Base-by-base conservation (phyloP, 208 protist species). In the Strigomonas oncopelti region DNA sequence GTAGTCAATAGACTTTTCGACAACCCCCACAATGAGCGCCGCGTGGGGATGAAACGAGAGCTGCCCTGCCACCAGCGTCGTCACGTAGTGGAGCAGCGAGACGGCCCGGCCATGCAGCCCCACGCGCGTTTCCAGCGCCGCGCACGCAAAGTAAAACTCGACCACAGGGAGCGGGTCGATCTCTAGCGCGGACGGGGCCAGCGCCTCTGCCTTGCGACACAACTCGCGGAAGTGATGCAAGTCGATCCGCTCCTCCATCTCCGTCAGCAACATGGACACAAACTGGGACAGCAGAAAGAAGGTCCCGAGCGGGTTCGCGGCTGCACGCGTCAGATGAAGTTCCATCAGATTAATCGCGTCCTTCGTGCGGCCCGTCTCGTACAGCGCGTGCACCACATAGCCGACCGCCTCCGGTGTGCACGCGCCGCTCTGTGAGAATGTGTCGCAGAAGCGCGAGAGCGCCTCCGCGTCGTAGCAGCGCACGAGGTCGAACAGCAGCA, bases 201-300 rank as follows among this genome's bases (percentile, higher is more conserved):
- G 67, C 51, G 85, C 77, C 65, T 86, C 58, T 22, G 80, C 75
- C 5, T 88, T 52, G 22, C 69, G 71, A 34, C 69, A 78, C 31
- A 90, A 71, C 64, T 93, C 88, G 20, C 84, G 84, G 31, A 93
- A 84, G n/a, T 77, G 72, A 53, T 89, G 72, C 62, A 93, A 60
- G 13, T 82, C 77, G 11, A 82, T 60, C 27, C 5, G 31, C 7
- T 18, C 25, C 48, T 11, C 18, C 5, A 20, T 9, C 18, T 48
- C 42, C 1, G 51, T 9, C n/a, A 42, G 14, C 22, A 93, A 62
- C 57, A 80, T 80, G 42, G 84, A 85, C 4, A 91, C 63, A 38
- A 89, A 88, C 67, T 93, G 88, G 55, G 81, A 75, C 28, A 87
- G 57, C 25, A 91, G 46, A 46, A 89, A 83, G 0, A 90, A 36